A percentile compares a stretch with the other conserved stretches of the same genome.
These are phyloP conservation scores for Boletus sp. DNA, from an alignment of 768 basidiomycete species.

Conservation along the genomic window DNA sequence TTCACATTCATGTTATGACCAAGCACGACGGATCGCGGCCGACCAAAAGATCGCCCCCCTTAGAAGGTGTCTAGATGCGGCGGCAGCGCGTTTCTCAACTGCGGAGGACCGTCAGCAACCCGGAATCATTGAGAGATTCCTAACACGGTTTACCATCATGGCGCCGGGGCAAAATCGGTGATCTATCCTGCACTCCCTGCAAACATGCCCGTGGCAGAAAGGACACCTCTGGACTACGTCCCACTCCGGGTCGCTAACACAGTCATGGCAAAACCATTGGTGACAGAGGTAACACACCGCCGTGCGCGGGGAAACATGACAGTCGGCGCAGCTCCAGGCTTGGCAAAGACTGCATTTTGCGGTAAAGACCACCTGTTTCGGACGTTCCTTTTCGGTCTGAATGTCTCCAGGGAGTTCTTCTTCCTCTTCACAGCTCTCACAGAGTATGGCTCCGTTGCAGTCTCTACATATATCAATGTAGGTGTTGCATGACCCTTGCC, in stretches of 20 bases:
- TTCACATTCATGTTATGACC: background rate
- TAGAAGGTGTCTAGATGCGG: background rate
- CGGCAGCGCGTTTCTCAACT: background rate
- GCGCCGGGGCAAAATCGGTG: background rate
- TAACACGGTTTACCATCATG: background rate
- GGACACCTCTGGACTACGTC: background rate
- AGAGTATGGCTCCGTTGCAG: conserved; percentile 7
- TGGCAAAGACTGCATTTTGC: background rate
- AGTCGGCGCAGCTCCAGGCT: conserved; percentile 7
- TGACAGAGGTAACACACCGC: background rate
- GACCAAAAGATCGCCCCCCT: background rate
- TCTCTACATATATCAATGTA: background rate
- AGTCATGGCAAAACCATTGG: conserved; percentile 4
- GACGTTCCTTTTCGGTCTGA: background rate
- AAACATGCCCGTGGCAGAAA: background rate
- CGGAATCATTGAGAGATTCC: background rate
- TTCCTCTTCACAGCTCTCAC: conserved; percentile 12
- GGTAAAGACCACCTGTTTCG: background rate
- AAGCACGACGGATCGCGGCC: background rate
- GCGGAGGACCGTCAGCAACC: background rate
- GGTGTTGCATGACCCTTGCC: background rate
- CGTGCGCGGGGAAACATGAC: background rate
- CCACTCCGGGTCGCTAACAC: background rate
- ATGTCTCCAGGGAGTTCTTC: conserved; percentile 2
- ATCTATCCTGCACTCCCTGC: background rate